Evolutionary conservation across 208 protist species (phyloP), one percentile per base, ranked within the genome.

Genomic region (Leishmania tarentolae): DNA sequence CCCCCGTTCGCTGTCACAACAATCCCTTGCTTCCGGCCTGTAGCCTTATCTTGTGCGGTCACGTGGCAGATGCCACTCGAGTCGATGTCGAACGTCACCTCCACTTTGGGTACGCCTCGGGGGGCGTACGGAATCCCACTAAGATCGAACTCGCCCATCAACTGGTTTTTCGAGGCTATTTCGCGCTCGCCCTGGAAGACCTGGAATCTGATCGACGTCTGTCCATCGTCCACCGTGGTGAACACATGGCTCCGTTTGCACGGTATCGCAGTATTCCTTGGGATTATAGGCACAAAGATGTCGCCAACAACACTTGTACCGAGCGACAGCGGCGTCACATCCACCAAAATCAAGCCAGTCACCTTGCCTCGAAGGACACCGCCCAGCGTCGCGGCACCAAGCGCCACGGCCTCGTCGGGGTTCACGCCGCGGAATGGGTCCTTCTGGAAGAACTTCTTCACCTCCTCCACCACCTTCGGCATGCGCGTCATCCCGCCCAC

Each of bases 361-460:
- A 98, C 91, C 35, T 99, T 94, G 42, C 94, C 95, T 19, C 90
- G 87, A 17, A 99, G 82, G 53, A 99, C 94, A 86, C 93, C 96
- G 74, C 96, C 99, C 88, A 99, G 98, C 80, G 99, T 99, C 75
- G 99, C 99, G 31, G 99, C 99, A 77, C 99, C 99, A 40, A 99
- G 95, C 11, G 99, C 99, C n/a, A 99, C 99, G 35, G 98, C 99
- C 92, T 99, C 99, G 88, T 99, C 99, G 19, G 99, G 99, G 91
- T 99, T 99, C 76, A 99, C 98, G 65, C 96, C 95, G 84, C 99
- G 99, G 92, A 92, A 98, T 74, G 98, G 98, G 79, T 99, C 92
- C 71, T 96, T 94, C 46, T 94, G 92, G 81, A 99, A 99, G 80
- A 99, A 89, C 28, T 98, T 83, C 83, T 96, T 90, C 42, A 99